Conservation (phyloP, 306 rosid species). For the Trifolium dubium region DNA sequence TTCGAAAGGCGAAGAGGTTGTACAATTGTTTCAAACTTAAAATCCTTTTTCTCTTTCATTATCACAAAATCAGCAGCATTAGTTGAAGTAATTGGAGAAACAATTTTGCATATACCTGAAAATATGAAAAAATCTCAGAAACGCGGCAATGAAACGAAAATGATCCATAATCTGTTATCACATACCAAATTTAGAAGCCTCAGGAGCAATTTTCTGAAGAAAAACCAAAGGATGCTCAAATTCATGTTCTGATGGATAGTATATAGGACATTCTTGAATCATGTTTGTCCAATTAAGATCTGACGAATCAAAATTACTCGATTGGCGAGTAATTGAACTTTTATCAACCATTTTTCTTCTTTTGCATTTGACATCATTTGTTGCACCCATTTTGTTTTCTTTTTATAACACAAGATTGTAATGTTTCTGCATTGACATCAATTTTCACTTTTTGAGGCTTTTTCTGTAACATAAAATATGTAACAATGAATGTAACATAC, state of each 20-base stretch:
- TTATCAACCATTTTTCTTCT: background rate
- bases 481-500: background rate
- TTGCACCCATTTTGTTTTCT: background rate
- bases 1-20: conserved; percentile 51
- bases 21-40: conserved; percentile 50
- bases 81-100: conserved; percentile 47
- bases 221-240: conserved; percentile 48
- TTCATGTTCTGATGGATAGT: conserved; percentile 46
- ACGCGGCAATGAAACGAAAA: conserved; percentile 8
- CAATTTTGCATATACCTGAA: conserved; percentile 58
- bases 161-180: background rate
- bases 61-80: conserved; percentile 41
- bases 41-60: conserved; percentile 43
- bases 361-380: background rate
- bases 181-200: conserved; percentile 51
- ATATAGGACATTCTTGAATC: conserved; percentile 47
- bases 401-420: background rate
- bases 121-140: background rate
- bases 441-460: background rate
- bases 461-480: background rate
- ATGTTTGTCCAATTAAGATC: conserved; percentile 39
- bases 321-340: background rate
- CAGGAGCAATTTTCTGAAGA: conserved; percentile 45
- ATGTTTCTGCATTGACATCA: background rate
- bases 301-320: background rate